phyloP scores from a whole-genome alignment of 2,329 filamentous ascomycete species.

The Dothistroma pini region DNA sequence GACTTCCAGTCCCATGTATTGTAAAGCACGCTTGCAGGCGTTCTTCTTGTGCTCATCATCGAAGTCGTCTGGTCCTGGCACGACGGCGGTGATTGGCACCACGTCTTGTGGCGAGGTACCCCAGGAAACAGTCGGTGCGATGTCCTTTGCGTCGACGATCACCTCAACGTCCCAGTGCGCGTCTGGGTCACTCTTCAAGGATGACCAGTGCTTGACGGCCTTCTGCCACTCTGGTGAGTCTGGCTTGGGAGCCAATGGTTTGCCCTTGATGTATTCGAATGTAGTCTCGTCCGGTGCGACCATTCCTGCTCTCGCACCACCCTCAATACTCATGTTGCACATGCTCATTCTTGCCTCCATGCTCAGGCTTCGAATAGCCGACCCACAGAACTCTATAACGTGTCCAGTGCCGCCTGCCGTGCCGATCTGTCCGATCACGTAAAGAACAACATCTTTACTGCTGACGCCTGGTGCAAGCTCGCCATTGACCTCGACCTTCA shows the following conservation, averaged over 20 bases:
- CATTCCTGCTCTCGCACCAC: slow-evolving; percentile 91
- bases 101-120: slow-evolving; percentile 96
- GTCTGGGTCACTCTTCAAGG: slow-evolving; percentile 76
- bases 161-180: slow-evolving; percentile 89
- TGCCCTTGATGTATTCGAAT: slow-evolving; percentile 90
- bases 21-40: slow-evolving; percentile 73
- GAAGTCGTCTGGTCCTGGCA: slow-evolving; percentile 88
- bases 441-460: slow-evolving; percentile 91
- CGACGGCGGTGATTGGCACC: slow-evolving; percentile 85
- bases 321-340: slow-evolving; percentile 99
- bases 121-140: slow-evolving; percentile 91
- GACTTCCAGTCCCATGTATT: slow-evolving; percentile 92
- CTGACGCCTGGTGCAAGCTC: slow-evolving; percentile 85
- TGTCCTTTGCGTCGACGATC: slow-evolving; percentile 87
- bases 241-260: slow-evolving; percentile 79
- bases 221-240: slow-evolving; percentile 86
- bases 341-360: slow-evolving; percentile 99
- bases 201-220: slow-evolving; percentile 83
- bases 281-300: slow-evolving; percentile 91
- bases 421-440: slow-evolving; percentile 90
- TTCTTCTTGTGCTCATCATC: slow-evolving; percentile 73
- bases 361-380: slow-evolving; percentile 80
- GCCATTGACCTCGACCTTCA: slow-evolving; percentile 94
- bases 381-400: slow-evolving; percentile 97
- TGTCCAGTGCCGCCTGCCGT: slow-evolving; percentile 91